Evolutionary conservation across 2,329 filamentous ascomycete genomes (phyloP).

Genomic region (Alternaria sp.): DNA sequence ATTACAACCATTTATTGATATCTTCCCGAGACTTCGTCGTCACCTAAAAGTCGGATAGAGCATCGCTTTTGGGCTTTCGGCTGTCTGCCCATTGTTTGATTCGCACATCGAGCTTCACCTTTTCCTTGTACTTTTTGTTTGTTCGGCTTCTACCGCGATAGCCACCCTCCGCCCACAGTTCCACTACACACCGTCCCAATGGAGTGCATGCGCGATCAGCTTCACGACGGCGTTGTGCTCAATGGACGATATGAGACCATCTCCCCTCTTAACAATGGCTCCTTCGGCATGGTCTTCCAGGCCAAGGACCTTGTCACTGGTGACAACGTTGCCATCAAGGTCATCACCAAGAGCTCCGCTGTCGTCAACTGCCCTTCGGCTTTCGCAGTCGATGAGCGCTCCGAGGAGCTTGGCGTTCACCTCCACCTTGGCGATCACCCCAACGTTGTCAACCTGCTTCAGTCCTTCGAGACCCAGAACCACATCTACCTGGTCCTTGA

Average conservation of each 20-base stretch:
- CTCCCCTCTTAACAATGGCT: conserved; percentile 96
- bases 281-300: conserved; percentile 98
- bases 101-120: conserved; percentile 41
- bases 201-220: conserved; percentile 88
- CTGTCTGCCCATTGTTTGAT: conserved; percentile 48
- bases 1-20: conserved; percentile 49
- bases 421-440: conserved; percentile 78
- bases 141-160: conserved; percentile 33
- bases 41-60: conserved; percentile 52
- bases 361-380: conserved; percentile 66
- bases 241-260: conserved; percentile 90
- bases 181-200: conserved; percentile 56
- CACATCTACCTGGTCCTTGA: conserved; percentile 94
- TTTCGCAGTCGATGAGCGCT: conserved; percentile 81
- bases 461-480: conserved; percentile 89
- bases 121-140: conserved; percentile 35
- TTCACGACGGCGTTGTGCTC: conserved; percentile 80
- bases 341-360: conserved; percentile 82
- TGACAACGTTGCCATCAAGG: conserved; percentile 92
- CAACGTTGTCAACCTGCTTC: conserved; percentile 91
- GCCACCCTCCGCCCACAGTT: conserved; percentile 33
- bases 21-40: conserved; percentile 41
- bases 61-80: conserved; percentile 48
- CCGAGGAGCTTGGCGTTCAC: conserved; percentile 82
- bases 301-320: conserved; percentile 80